phyloP scores from a whole-genome alignment of 176 grass and related monocot species.

The Musa itinerans region DNA sequence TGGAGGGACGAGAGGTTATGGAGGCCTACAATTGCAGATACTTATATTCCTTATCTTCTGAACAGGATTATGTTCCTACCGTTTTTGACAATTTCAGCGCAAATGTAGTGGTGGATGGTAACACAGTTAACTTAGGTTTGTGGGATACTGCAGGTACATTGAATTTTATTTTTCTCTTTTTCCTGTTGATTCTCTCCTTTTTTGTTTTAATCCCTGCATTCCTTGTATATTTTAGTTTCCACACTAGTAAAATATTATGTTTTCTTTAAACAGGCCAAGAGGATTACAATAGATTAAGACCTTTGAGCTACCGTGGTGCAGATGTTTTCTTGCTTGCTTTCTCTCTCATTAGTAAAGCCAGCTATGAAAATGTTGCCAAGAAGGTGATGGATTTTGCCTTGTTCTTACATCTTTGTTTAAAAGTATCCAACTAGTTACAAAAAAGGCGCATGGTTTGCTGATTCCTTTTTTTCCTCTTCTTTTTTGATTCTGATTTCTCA shows the following conservation, averaged over 20 bases:
- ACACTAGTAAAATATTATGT: constrained; percentile 2
- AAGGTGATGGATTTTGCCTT: constrained; percentile 18
- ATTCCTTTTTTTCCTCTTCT: neutral
- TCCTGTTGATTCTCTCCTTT: too few species aligned
- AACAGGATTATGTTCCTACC: constrained; percentile 38
- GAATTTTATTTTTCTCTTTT: neutral
- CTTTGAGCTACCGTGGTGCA: constrained; percentile 46
- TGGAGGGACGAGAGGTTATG: too few species aligned
- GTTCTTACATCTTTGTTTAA: neutral
- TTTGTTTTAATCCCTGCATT: neutral
- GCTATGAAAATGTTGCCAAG: constrained; percentile 46
- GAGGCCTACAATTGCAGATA: too few species aligned
- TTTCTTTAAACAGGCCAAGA: constrained; percentile 36
- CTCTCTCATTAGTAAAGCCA: constrained; percentile 46
- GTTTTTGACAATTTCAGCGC: constrained; percentile 15
- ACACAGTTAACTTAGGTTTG: constrained; percentile 38
- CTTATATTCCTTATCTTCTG: neutral
- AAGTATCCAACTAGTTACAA: neutral
- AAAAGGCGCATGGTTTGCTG: neutral
- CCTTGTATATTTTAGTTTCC: neutral
- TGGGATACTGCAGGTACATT: constrained; percentile 37
- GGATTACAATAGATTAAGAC: constrained; percentile 48
- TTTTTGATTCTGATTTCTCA: constrained; percentile 13
- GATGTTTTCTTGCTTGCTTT: constrained; percentile 45
- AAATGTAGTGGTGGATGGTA: constrained; percentile 36